Conservation (phyloP, 805 yeast species). For the Novakomyces olei region DNA sequence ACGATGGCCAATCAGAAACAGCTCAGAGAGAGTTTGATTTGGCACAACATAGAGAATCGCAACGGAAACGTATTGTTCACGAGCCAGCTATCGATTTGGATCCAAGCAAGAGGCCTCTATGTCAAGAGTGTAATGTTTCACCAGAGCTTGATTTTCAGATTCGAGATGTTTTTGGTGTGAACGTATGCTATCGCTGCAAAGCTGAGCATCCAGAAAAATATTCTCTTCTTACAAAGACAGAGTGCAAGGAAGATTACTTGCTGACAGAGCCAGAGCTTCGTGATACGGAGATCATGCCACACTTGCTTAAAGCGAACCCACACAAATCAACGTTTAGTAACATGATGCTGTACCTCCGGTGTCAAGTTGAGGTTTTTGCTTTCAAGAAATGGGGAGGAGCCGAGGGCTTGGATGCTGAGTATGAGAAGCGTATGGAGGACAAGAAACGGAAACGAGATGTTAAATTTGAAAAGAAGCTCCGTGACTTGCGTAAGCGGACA, state of each 20-base stretch:
- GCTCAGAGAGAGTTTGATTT: slow-evolving; percentile 18
- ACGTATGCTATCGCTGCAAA: slow-evolving; percentile 66
- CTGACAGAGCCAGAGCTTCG: slow-evolving; percentile 80
- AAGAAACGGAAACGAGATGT: slow-evolving; percentile 54
- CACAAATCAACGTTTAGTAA: slow-evolving; percentile 70
- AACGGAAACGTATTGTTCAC: slow-evolving; percentile 6
- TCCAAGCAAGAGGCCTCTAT: slow-evolving; percentile 55
- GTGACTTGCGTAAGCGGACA: slow-evolving; percentile 75
- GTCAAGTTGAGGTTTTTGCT: slow-evolving; percentile 84
- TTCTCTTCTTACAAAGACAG: slow-evolving; percentile 80
- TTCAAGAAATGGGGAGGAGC: slow-evolving; percentile 86
- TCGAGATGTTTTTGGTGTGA: slow-evolving; percentile 40
- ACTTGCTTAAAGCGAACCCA: slow-evolving; percentile 82
- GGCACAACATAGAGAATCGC: slow-evolving; percentile 18
- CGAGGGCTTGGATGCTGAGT: slow-evolving; percentile 77
- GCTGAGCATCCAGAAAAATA: slow-evolving; percentile 65
- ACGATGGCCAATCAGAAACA: slow-evolving; percentile 16
- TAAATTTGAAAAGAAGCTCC: slow-evolving; percentile 52
- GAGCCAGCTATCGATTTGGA: slow-evolving; percentile 4
- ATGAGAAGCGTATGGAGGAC: slow-evolving; percentile 59
- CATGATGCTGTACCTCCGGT: slow-evolving; percentile 78
- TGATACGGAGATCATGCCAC: slow-evolving; percentile 43
- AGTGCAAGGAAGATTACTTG: slow-evolving; percentile 77
- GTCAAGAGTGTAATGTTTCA: slow-evolving; percentile 53
- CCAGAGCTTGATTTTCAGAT: slow-evolving; percentile 60